Evolutionary conservation across 164 flowering plant species (phyloP).

Genomic region (Stephania japonica): DNA sequence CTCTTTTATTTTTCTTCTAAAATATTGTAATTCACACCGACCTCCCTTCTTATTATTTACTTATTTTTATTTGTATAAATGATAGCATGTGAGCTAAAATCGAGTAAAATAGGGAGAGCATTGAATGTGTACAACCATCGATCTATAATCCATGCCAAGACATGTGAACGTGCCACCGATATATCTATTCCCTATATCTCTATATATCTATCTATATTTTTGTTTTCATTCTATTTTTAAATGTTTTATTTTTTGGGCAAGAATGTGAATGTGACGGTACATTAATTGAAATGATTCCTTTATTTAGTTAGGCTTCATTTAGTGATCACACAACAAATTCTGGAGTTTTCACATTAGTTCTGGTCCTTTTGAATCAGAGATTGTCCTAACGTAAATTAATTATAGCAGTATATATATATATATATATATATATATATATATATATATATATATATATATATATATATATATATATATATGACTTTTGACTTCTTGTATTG

Average conservation of each 20-base stretch:
- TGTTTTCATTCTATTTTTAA: too few species aligned
- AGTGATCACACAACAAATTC: neutral
- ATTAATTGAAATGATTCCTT: neutral
- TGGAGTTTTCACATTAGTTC: neutral
- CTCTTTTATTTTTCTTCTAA: neutral
- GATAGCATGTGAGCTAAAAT: neutral
- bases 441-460: too few species aligned
- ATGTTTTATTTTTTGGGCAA: too few species aligned
- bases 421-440: too few species aligned
- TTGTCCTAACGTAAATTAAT: neutral
- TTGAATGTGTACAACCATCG: neutral
- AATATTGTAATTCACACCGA: neutral
- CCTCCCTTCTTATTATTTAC: neutral
- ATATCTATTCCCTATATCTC: too few species aligned
- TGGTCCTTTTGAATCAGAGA: neutral
- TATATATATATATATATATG: too few species aligned
- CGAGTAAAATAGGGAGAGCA: neutral
- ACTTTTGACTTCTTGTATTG: neutral
- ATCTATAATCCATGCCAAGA: neutral
- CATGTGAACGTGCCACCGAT: conserved; percentile 8
- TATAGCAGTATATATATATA: too few species aligned
- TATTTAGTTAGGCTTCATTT: neutral
- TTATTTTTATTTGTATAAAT: too few species aligned
- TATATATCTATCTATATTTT: too few species aligned
- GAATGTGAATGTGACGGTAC: neutral